phyloP scores from a whole-genome alignment of 371 early-diverging fungal species.

The Lichtheimia corymbifera region DNA sequence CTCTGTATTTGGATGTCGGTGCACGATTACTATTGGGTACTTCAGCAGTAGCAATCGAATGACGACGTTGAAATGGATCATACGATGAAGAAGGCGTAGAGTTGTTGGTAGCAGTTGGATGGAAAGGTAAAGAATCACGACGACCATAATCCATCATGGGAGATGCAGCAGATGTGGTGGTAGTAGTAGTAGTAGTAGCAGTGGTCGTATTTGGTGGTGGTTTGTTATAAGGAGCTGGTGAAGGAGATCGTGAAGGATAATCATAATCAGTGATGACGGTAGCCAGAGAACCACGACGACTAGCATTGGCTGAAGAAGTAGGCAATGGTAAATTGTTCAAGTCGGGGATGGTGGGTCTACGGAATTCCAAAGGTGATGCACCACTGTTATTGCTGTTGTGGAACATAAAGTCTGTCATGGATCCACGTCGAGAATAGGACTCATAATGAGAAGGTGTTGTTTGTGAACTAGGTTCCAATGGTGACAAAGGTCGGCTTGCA shows the following conservation, averaged over 20 bases:
- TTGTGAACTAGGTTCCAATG: conserved; percentile 35
- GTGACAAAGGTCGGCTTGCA: conserved; percentile 20
- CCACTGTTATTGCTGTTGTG: conserved; percentile 11
- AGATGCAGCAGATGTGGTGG: not conserved
- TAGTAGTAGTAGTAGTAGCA: no score
- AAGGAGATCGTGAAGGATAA: conserved; percentile 42
- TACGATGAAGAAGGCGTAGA: conserved; percentile 17
- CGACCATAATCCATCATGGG: conserved; percentile 11
- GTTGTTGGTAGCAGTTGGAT: conserved; percentile 20
- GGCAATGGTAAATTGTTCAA: conserved; percentile 30
- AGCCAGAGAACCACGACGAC: conserved; percentile 42
- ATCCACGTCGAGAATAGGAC: conserved; percentile 39
- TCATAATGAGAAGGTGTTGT: conserved; percentile 17
- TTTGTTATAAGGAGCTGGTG: conserved; percentile 27
- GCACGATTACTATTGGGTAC: conserved; percentile 16
- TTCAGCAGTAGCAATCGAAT: conserved; percentile 58
- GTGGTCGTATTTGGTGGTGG: no score
- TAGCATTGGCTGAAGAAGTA: conserved; percentile 27
- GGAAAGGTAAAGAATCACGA: conserved; percentile 45
- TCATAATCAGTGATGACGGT: conserved; percentile 38
- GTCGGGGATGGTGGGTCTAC: conserved; percentile 37
- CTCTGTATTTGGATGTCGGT: conserved; percentile 31
- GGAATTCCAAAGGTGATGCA: conserved; percentile 20
- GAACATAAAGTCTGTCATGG: conserved; percentile 32
- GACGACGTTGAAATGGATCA: conserved; percentile 55